A percentile compares a stretch with the other conserved stretches of the same genome.
These are phyloP conservation scores for Hordeum pubiflorum DNA, from an alignment of 202 grass and related monocot species.

Conservation along the genomic window DNA sequence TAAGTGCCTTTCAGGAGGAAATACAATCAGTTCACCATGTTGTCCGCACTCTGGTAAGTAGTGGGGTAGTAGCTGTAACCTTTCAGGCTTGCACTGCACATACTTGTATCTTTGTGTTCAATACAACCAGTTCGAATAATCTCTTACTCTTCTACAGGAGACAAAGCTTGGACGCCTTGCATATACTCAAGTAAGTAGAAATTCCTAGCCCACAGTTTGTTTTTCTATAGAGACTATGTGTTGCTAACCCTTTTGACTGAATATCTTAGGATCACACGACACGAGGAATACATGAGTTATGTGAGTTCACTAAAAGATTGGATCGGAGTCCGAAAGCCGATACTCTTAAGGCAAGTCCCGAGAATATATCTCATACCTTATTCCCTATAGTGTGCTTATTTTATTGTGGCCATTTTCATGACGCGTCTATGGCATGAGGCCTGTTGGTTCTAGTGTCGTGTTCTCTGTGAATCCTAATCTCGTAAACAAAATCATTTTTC, in stretches of 20 bases:
- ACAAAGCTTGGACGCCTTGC: slow-evolving; percentile 70
- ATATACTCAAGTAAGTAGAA: slow-evolving; percentile 60
- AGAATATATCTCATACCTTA: background rate
- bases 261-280: slow-evolving; percentile 61
- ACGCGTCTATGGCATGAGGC: background rate
- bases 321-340: slow-evolving; percentile 53
- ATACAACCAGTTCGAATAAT: background rate
- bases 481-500: slow-evolving; percentile 12
- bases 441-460: background rate
- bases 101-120: background rate
- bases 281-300: slow-evolving; percentile 73
- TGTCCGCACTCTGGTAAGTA: slow-evolving; percentile 66
- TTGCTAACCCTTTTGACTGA: slow-evolving; percentile 14
- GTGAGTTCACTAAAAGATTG: slow-evolving; percentile 66
- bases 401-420: background rate
- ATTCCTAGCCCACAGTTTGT: background rate
- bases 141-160: slow-evolving; percentile 46
- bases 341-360: slow-evolving; percentile 43
- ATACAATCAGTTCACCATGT: slow-evolving; percentile 86
- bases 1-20: slow-evolving; percentile 63
- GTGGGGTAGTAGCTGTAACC: background rate
- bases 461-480: background rate
- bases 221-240: slow-evolving; percentile 3
- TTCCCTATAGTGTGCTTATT: background rate
- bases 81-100: background rate